These are phyloP conservation scores for Ophiocordyceps camponoti-saundersi DNA, from an alignment of 2,329 filamentous ascomycete genomes.

Conservation along the genomic window DNA sequence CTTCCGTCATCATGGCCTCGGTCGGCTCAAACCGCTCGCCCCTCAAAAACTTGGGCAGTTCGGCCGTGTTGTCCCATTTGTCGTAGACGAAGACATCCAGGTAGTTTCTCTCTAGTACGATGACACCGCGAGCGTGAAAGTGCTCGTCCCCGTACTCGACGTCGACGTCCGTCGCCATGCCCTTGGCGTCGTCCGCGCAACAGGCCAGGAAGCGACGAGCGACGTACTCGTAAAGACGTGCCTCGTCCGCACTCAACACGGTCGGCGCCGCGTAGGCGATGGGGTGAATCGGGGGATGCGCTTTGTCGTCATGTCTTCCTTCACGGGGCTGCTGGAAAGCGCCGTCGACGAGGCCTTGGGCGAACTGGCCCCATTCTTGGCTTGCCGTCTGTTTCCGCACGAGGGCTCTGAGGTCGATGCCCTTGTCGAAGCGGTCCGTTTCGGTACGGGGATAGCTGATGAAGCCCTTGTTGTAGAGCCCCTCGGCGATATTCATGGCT, in stretches of 20 bases:
- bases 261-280: conserved; percentile 63
- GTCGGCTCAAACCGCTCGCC: conserved; percentile 77
- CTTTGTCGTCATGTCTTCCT: conserved; percentile 85
- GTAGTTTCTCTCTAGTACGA: conserved; percentile 79
- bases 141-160: conserved; percentile 68
- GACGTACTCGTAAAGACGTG: conserved; percentile 80
- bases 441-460: conserved; percentile 97
- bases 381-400: conserved; percentile 74
- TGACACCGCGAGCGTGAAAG: conserved; percentile 70
- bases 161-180: conserved; percentile 70
- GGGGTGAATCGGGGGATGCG: conserved; percentile 92
- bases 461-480: conserved; percentile 82
- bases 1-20: conserved; percentile 77
- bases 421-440: conserved; percentile 86
- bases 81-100: conserved; percentile 93
- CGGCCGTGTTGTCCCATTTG: conserved; percentile 78
- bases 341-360: conserved; percentile 56
- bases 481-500: conserved; percentile 78
- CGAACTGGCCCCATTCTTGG: conserved; percentile 62
- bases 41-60: conserved; percentile 61
- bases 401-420: conserved; percentile 65
- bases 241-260: conserved; percentile 49
- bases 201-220: conserved; percentile 84
- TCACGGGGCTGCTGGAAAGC: conserved; percentile 67
- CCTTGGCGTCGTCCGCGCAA: conserved; percentile 86